Evolutionary conservation across 176 grass and related monocot species (phyloP).

Genomic region (Pharus latifolius): DNA sequence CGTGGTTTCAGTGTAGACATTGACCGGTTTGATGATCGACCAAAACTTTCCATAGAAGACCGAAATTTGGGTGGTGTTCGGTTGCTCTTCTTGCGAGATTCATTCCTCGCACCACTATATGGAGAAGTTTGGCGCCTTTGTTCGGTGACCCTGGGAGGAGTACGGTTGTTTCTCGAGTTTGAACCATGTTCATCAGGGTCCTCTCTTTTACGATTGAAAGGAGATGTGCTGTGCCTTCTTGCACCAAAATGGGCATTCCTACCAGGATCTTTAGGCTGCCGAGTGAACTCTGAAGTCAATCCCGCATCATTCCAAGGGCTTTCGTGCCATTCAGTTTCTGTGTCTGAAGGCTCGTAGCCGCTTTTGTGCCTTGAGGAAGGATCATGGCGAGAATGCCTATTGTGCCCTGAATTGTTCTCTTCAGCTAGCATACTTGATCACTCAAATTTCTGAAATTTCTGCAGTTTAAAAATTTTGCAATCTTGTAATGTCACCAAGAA

Average conservation of each 20-base stretch:
- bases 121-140: conserved; percentile 26
- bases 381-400: conserved; percentile 19
- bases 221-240: conserved; percentile 35
- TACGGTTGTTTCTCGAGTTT: conserved; percentile 23
- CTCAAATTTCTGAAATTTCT: not conserved
- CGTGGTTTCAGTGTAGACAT: conserved; percentile 37
- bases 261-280: conserved; percentile 26
- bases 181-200: conserved; percentile 25
- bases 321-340: conserved; percentile 73
- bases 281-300: conserved; percentile 29
- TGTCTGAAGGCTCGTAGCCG: conserved; percentile 74
- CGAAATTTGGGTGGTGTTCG: conserved; percentile 39
- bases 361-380: conserved; percentile 24
- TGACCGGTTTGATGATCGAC: conserved; percentile 35
- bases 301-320: conserved; percentile 59
- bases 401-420: conserved; percentile 19
- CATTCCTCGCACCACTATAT: conserved; percentile 14
- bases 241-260: conserved; percentile 21
- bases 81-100: conserved; percentile 33
- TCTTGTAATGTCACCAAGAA: conserved; percentile 5
- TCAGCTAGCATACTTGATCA: conserved; percentile 34
- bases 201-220: conserved; percentile 18
- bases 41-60: conserved; percentile 23
- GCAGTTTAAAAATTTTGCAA: not conserved
- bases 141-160: conserved; percentile 31